These are phyloP conservation scores for Naematelia encephala DNA, from an alignment of 768 basidiomycete species.

Conservation along the genomic window DNA sequence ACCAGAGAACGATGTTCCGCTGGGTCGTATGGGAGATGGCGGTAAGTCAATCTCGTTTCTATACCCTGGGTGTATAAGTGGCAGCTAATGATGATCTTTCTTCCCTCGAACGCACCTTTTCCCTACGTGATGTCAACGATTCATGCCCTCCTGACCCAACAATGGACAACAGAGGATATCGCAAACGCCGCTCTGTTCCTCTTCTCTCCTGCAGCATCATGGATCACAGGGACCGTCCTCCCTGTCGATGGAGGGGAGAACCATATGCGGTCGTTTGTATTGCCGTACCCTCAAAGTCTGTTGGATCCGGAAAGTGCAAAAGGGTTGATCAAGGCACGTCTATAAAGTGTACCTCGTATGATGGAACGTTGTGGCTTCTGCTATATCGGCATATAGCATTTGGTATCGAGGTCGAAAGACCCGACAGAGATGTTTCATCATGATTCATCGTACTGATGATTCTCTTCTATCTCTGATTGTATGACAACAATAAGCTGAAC, in stretches of 20 bases:
- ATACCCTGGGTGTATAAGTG: neutral
- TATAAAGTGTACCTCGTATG: too few species aligned
- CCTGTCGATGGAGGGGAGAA: constrained; percentile 52
- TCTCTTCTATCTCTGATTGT: too few species aligned
- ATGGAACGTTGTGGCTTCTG: too few species aligned
- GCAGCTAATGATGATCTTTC: neutral
- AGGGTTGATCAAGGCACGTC: constrained; percentile 33
- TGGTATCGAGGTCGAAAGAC: too few species aligned
- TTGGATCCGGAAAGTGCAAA: constrained; percentile 39
- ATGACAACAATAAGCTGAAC: too few species aligned
- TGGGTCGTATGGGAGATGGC: constrained; percentile 36
- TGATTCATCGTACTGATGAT: too few species aligned
- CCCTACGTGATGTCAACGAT: neutral
- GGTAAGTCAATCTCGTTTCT: constrained; percentile 16
- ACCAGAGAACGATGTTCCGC: constrained; percentile 28
- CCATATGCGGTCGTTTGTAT: constrained; percentile 22
- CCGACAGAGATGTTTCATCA: too few species aligned
- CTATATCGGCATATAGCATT: too few species aligned
- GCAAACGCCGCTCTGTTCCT: constrained; percentile 72
- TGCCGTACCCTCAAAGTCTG: constrained; percentile 46
- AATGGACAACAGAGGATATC: constrained; percentile 56
- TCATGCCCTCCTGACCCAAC: neutral
- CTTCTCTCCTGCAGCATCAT: constrained; percentile 74
- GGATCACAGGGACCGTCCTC: constrained; percentile 72
- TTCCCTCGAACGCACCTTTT: neutral